phyloP scores from a whole-genome alignment of 495 filamentous ascomycete genomes.

The Echria macrotheca region DNA sequence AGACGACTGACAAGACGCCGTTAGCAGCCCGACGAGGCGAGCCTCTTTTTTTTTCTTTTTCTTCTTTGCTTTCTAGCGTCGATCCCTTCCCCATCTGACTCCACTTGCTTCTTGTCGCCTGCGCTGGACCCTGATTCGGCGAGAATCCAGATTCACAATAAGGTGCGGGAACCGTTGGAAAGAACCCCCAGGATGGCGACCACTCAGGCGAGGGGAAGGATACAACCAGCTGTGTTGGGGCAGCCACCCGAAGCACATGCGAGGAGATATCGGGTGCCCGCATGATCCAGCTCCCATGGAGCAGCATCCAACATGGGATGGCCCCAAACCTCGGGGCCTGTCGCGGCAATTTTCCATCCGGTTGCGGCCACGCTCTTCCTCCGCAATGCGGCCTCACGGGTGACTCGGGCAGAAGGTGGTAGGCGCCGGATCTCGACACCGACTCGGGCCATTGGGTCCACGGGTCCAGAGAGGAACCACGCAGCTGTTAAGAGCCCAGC shows the following conservation, averaged over 20 bases:
- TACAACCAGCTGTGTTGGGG: background rate
- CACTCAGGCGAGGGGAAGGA: background rate
- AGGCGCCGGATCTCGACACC: no score
- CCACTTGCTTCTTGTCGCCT: conserved; percentile 1
- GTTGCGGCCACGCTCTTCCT: no score
- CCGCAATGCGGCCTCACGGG: no score
- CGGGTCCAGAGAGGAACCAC: no score
- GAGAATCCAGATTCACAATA: background rate
- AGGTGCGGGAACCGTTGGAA: no score
- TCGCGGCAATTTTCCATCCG: no score
- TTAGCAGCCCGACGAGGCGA: background rate
- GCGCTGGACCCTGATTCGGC: background rate
- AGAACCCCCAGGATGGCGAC: no score
- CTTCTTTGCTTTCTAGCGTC: background rate
- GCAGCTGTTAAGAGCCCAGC: no score
- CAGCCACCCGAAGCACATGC: background rate
- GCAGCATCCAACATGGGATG: background rate
- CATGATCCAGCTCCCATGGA: conserved; percentile 9
- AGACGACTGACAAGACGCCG: conserved; percentile 3
- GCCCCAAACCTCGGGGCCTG: no score
- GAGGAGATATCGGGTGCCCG: conserved; percentile 3
- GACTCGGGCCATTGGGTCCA: conserved; percentile 8
- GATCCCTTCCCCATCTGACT: conserved; percentile 11
- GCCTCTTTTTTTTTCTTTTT: background rate
- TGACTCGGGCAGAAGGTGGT: no score